These are phyloP conservation scores for Salix suchowensis DNA, from an alignment of 345 rosid species.

Conservation along the genomic window DNA sequence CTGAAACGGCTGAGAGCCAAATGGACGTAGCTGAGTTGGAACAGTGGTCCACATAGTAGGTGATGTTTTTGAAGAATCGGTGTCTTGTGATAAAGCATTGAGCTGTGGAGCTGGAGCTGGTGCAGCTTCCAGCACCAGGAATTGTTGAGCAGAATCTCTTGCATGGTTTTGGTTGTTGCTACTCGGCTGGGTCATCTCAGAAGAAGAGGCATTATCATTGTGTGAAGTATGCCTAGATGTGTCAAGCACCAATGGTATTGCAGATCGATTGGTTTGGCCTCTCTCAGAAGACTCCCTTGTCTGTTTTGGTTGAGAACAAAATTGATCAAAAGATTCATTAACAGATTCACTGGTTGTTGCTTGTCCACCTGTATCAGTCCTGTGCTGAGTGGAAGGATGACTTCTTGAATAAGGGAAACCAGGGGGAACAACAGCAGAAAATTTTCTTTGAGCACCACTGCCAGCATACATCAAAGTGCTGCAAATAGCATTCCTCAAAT, in stretches of 20 bases:
- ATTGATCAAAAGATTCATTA: conserved; percentile 33
- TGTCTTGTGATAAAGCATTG: conserved; percentile 40
- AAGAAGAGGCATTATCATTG: conserved; percentile 33
- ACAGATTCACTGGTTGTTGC: conserved; percentile 25
- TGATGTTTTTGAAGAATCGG: conserved; percentile 30
- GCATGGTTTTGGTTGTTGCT: conserved; percentile 24
- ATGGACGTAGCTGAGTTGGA: conserved; percentile 35
- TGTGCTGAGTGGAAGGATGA: conserved; percentile 38
- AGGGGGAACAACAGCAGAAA: conserved; percentile 28
- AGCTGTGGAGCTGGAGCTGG: conserved; percentile 39
- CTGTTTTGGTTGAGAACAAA: conserved; percentile 36
- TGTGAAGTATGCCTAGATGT: conserved; percentile 16
- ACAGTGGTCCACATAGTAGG: conserved; percentile 38
- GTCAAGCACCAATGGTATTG: conserved; percentile 19
- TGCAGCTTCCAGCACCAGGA: conserved; percentile 42
- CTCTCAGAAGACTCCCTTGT: conserved; percentile 38
- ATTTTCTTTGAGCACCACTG: conserved; percentile 24
- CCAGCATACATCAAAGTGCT: conserved; percentile 33
- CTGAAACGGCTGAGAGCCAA: conserved; percentile 37
- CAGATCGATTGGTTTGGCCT: conserved; percentile 42
- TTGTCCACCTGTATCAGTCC: conserved; percentile 33
- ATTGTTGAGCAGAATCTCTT: conserved; percentile 40
- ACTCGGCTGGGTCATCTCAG: conserved; percentile 29
- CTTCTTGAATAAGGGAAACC: conserved; percentile 48
- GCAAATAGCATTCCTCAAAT: conserved; percentile 28